Conservation (phyloP, 805 yeast genomes). For the Kuraishia borneana region DNA sequence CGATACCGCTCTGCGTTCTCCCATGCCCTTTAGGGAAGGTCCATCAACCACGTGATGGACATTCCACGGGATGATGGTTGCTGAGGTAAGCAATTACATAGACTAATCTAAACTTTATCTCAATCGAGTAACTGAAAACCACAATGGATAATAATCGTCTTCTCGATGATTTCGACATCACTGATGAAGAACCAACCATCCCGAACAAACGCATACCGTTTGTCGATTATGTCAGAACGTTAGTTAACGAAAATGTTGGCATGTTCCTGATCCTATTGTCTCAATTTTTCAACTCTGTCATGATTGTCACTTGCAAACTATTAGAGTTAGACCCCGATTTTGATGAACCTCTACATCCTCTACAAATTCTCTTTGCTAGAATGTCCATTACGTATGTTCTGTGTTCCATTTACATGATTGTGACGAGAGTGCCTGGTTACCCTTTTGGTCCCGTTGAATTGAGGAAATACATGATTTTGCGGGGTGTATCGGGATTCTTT, state of each 20-base stretch:
- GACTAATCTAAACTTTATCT: too few relatives aligned
- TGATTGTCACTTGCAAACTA: conserved; percentile 70
- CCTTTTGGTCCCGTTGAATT: conserved; percentile 61
- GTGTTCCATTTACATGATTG: conserved; percentile 43
- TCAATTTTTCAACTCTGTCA: conserved; percentile 65
- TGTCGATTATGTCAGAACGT: too few relatives aligned
- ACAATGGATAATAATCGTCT: too few relatives aligned
- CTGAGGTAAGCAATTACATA: too few relatives aligned
- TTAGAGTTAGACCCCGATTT: conserved; percentile 55
- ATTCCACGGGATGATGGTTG: too few relatives aligned
- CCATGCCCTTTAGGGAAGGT: too few relatives aligned
- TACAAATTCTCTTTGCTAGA: conserved; percentile 68
- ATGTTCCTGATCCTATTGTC: conserved; percentile 44
- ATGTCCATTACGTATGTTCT: conserved; percentile 62
- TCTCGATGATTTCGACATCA: too few relatives aligned
- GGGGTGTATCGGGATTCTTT: conserved; percentile 68
- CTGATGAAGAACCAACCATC: neutral
- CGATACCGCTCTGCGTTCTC: too few relatives aligned
- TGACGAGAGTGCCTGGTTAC: conserved; percentile 41
- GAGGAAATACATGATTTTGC: conserved; percentile 37
- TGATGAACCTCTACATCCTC: conserved; percentile 54
- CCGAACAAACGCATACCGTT: neutral
- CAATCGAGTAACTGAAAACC: too few relatives aligned
- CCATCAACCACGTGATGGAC: too few relatives aligned
- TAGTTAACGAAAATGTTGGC: conserved; percentile 35